These are phyloP conservation scores for Starmera pachycereana DNA, from an alignment of 805 yeast genomes.

Conservation along the genomic window DNA sequence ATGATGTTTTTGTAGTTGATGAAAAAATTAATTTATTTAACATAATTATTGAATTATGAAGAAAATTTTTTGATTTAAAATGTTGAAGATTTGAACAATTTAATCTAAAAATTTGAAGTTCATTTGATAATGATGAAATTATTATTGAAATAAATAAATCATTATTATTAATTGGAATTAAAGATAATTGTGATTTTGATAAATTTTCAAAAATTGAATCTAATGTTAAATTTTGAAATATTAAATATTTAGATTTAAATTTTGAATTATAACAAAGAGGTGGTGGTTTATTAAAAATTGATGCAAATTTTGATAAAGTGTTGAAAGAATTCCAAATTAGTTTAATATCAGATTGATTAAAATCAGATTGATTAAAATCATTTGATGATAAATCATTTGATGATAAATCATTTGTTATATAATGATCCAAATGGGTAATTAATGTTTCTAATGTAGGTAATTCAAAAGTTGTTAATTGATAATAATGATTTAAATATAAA, in stretches of 20 bases:
- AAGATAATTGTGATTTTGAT: slow-evolving; percentile 4
- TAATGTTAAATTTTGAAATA: slow-evolving; percentile 1
- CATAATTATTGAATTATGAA: slow-evolving; percentile 45
- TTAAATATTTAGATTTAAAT: slow-evolving; percentile 7
- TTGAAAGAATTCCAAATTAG: no score
- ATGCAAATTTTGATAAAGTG: slow-evolving; percentile 33
- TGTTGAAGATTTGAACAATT: slow-evolving; percentile 1
- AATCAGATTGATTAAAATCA: no score
- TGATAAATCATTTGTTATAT: no score
- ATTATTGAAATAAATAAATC: not conserved
- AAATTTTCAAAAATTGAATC: slow-evolving; percentile 4
- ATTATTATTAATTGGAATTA: slow-evolving; percentile 1
- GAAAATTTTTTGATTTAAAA: slow-evolving; percentile 26
- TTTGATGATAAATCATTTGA: no score
- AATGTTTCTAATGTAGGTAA: no score
- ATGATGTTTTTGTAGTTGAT: no score
- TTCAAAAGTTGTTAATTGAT: no score
- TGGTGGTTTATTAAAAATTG: slow-evolving; percentile 28
- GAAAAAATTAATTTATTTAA: slow-evolving; percentile 32
- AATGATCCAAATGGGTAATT: no score
- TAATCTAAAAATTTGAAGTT: slow-evolving; percentile 16
- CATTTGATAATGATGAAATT: slow-evolving; percentile 14
- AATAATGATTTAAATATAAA: no score
- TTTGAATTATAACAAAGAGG: slow-evolving; percentile 24
- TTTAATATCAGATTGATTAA: no score